Base-by-base conservation (phyloP, 163 green algal species). In the Volvox carteri region DNA sequence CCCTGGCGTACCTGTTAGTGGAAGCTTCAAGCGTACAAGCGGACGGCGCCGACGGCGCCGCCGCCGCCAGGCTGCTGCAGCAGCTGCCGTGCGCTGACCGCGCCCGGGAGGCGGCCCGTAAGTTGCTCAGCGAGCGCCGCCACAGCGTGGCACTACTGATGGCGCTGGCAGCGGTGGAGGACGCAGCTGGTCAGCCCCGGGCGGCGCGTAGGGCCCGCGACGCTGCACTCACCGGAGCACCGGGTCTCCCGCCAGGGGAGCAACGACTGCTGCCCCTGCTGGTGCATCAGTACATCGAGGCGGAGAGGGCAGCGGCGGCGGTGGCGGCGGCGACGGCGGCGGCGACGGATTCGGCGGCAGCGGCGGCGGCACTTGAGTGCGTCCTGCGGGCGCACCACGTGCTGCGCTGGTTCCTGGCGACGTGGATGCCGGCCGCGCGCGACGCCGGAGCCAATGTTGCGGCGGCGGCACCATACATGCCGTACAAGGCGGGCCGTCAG, bases 261-360 rank as follows among this genome's bases (percentile, higher is more conserved):
- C 84, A 84, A n/a, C 77, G 92, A 44, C 85, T 67, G 28, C 52
- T 94, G 25, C 76, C 90, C 30, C 28, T 78, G 41, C 83, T 95
- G 23, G 87, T 72, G 19, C 90, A 95, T 39, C 94, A 93, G 89
- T 90, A 88, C 39, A 91, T 86, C 2, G 91, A 94, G 58, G 89
- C 89, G n/a, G 50, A 88, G 28, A 87, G 93, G 33, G 54, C 84
- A 3, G 85, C 92, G 11, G 42, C 84, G 19, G 90, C 91, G 60
- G 85, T 78, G 2, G 65, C 54, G 16, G 78, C 78, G 0, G 56
- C 25, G 4, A 65, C 56, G 39, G 78, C n/a, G n/a, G n/a, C n/a
- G n/a, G n/a, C n/a, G n/a, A n/a, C n/a, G n/a, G n/a, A n/a, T n/a
- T 39, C 60, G 80, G 60, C 28, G 21, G 46, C 58, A 19, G 68